Percentiles rank a stretch among this genome's conserved stretches.
Conservation (phyloP, 768 basidiomycete species). For the Roridomyces roridus region DNA sequence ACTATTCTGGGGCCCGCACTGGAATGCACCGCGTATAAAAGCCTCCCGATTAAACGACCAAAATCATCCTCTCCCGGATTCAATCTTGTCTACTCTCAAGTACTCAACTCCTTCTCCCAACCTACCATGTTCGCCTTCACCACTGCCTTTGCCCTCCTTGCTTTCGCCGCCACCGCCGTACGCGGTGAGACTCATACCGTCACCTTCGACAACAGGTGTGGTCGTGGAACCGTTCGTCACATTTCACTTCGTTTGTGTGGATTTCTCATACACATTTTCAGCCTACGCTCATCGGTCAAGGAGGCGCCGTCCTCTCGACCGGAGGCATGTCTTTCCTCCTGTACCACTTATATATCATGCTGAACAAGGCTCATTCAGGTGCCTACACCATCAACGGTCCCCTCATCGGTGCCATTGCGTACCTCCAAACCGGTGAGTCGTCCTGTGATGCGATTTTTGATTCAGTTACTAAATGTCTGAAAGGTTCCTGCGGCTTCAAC, state of each 20-base stretch:
- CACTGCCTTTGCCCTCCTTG: constrained; percentile 1
- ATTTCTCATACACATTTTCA: neutral
- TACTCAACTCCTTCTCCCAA: constrained; percentile 67
- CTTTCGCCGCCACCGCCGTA: neutral
- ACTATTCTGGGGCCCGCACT: too few species aligned
- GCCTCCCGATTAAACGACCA: too few species aligned
- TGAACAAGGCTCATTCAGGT: neutral
- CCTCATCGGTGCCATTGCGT: constrained; percentile 12
- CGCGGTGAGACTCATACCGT: constrained; percentile 2
- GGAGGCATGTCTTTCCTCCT: too few species aligned
- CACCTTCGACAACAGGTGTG: constrained; percentile 10
- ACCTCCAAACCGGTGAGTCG: constrained; percentile 18
- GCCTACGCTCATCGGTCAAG: constrained; percentile 9
- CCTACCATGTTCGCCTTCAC: constrained; percentile 37
- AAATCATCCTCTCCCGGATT: too few species aligned
- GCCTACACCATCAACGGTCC: constrained; percentile 10
- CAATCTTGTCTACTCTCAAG: too few species aligned
- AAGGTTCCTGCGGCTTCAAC: constrained; percentile 23
- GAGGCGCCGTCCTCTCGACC: constrained; percentile 1
- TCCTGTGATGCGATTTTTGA: neutral
- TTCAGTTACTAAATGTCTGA: neutral
- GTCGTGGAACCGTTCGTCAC: constrained; percentile 2
- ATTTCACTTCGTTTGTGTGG: neutral
- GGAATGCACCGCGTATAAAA: too few species aligned
- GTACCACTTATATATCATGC: too few species aligned